A percentile compares a stretch with the other conserved stretches of the same genome.
phyloP scores from a whole-genome alignment of 495 filamentous ascomycete species.

The Trichocladium uniseriatum region DNA sequence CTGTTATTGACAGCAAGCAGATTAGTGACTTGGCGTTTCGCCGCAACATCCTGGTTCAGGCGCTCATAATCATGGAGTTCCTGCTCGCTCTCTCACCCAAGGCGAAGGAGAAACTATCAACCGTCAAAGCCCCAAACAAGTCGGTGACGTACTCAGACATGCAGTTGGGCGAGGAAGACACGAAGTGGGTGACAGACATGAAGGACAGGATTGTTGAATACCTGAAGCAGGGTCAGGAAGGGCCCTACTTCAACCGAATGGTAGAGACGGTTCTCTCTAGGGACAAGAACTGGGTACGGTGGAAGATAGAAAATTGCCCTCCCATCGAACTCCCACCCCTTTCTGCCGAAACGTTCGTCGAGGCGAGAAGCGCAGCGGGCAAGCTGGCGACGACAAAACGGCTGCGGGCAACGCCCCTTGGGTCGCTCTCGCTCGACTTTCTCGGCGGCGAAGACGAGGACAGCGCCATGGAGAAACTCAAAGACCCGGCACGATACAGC shows the following conservation, averaged over 20 bases:
- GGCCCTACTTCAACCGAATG: conserved; percentile 89
- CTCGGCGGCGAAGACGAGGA: conserved; percentile 52
- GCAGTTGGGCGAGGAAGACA: conserved; percentile 68
- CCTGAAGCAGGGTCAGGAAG: conserved; percentile 61
- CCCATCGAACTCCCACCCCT: conserved; percentile 68
- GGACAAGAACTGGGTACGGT: conserved; percentile 96
- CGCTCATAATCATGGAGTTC: conserved; percentile 87
- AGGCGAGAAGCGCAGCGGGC: conserved; percentile 53
- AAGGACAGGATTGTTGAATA: conserved; percentile 66
- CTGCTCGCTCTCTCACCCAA: conserved; percentile 77
- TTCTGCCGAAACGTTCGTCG: conserved; percentile 52
- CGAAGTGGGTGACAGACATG: conserved; percentile 71
- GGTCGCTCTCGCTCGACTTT: conserved; percentile 65
- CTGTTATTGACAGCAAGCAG: conserved; percentile 33
- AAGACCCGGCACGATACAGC: conserved; percentile 35
- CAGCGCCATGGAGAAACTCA: conserved; percentile 40
- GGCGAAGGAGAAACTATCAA: conserved; percentile 65
- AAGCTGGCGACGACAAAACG: conserved; percentile 58
- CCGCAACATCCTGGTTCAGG: conserved; percentile 87
- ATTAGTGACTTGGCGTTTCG: conserved; percentile 90
- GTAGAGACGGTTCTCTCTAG: conserved; percentile 89
- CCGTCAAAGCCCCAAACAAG: conserved; percentile 60
- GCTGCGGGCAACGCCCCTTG: conserved; percentile 55
- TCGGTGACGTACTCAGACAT: conserved; percentile 74
- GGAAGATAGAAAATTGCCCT: conserved; percentile 91